Base-by-base conservation (phyloP, 2,329 filamentous ascomycete species). In the Lachnellula willkommii region DNA sequence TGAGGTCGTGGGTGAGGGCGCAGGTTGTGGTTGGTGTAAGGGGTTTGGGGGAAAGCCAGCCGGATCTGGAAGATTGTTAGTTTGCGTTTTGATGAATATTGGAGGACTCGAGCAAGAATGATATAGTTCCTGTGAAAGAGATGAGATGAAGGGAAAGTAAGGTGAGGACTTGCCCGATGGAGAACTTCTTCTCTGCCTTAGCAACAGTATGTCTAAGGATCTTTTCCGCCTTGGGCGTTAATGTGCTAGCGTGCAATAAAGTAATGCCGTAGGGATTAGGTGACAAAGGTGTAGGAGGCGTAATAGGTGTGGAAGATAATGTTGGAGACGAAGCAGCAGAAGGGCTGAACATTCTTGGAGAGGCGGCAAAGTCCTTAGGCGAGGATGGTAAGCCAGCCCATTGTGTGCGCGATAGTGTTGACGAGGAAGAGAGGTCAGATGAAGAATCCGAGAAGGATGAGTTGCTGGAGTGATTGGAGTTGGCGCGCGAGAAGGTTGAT, bases 171-270 rank as follows among this genome's bases (percentile, higher is more conserved):
- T 32, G 63, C 73, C 74, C 74, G 47, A 77, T 69, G 39, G 68
- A 69, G 65, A 76, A 78, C 61, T 77, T 81, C 53, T 72, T 76
- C 59, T 77, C 76, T 4, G 82, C 79, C 63, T 79, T 83, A 37
- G 73, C 70, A 22, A 85, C 72, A 1, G 76, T 75, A 24, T 45
- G 37, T 45, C 22, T 73, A 45, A 83, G 69, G 1, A 71, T 67
- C 63, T 72, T 75, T 57, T 78, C 76, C 3, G 77, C 76, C 48
- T 73, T 73, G 5, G 70, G 65, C 5, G 75, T 72, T 26, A 82
- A 65, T 1, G 73, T 74, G 71, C 26, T 77, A 73, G 58, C 81
- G 72, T 52, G 52, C 22, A 56, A 69, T 37, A 83, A 72, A 37
- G 74, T 74, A 60, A 81, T 70, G 40, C 77, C 77, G 51, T 77